These are phyloP conservation scores for Macrocybe sp. DNA, from an alignment of 1,284 basidiomycete genomes.

Conservation along the genomic window DNA sequence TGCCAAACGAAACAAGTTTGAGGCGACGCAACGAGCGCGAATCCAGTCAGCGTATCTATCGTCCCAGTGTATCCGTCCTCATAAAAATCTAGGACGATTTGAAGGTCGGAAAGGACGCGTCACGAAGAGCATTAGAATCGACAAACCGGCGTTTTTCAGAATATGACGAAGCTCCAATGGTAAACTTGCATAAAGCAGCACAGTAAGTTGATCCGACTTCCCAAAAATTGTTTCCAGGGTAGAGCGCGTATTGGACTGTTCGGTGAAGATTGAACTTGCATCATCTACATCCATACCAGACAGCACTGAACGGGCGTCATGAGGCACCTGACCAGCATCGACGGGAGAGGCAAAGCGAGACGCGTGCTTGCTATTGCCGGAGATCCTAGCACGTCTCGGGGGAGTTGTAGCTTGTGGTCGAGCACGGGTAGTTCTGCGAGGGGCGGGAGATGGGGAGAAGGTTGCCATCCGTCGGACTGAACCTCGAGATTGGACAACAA, in stretches of 20 bases:
- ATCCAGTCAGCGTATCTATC: slow-evolving; percentile 67
- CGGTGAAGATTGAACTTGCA: slow-evolving; percentile 29
- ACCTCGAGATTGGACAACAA: slow-evolving; percentile 14
- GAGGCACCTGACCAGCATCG: slow-evolving; percentile 9
- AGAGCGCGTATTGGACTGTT: slow-evolving; percentile 31
- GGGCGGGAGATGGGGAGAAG: slow-evolving; percentile 47
- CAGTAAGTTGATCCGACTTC: slow-evolving; percentile 65
- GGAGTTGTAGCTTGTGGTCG: slow-evolving; percentile 35
- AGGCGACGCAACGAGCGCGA: slow-evolving; percentile 65
- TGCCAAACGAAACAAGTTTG: slow-evolving; percentile 82
- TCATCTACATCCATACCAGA: slow-evolving; percentile 69
- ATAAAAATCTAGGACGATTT: slow-evolving; percentile 50
- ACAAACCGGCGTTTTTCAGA: slow-evolving; percentile 59
- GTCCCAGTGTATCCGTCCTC: slow-evolving; percentile 63
- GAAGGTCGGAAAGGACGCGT: slow-evolving; percentile 9
- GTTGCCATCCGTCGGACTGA: slow-evolving; percentile 36
- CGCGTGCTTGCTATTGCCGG: slow-evolving; percentile 16
- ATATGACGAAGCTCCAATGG: slow-evolving; percentile 72
- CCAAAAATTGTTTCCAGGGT: slow-evolving; percentile 55
- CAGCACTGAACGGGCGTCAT: slow-evolving; percentile 26
- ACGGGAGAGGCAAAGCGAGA: slow-evolving; percentile 32
- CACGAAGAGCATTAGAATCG: neutral
- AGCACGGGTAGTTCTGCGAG: slow-evolving; percentile 38
- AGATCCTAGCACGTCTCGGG: slow-evolving; percentile 27
- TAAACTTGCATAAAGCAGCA: slow-evolving; percentile 64